These are phyloP conservation scores for Wickerhamomyces bisporus DNA, from an alignment of 805 yeast genomes.

Conservation along the genomic window DNA sequence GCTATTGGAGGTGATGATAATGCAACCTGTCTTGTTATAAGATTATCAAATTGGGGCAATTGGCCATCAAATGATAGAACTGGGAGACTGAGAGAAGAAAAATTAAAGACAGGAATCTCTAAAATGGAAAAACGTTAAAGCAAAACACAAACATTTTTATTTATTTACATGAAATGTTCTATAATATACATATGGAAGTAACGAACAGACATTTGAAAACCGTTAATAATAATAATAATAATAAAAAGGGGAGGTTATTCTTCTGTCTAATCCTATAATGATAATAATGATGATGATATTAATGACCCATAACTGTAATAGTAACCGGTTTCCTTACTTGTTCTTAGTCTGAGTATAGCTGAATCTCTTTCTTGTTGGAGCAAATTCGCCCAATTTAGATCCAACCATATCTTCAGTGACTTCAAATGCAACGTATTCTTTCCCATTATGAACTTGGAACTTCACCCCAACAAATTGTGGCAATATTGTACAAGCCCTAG, in stretches of 20 bases:
- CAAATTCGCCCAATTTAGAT: slow-evolving; percentile 89
- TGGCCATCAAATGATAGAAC: slow-evolving; percentile 87
- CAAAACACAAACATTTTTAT: too few relatives aligned
- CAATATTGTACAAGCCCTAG: slow-evolving; percentile 87
- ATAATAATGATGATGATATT: too few relatives aligned
- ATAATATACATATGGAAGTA: not conserved
- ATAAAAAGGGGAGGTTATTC: not conserved
- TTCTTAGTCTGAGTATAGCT: slow-evolving; percentile 76
- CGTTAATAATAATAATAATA: not conserved
- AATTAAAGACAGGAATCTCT: slow-evolving; percentile 41
- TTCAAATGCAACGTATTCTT: slow-evolving; percentile 83
- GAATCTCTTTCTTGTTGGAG: slow-evolving; percentile 87
- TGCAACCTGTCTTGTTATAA: slow-evolving; percentile 83
- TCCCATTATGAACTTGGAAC: slow-evolving; percentile 95
- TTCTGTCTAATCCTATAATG: not conserved
- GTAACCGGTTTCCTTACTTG: slow-evolving; percentile 21
- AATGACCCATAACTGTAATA: too few relatives aligned
- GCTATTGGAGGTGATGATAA: slow-evolving; percentile 91
- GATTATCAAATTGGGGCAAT: slow-evolving; percentile 88
- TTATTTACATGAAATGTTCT: not conserved
- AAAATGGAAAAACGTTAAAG: slow-evolving; percentile 18
- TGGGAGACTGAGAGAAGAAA: slow-evolving; percentile 72
- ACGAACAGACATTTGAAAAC: not conserved
- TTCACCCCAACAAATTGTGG: slow-evolving; percentile 95
- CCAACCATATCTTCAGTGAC: slow-evolving; percentile 97